Evolutionary conservation across 768 basidiomycete species (phyloP).

Genomic region (Boletus pseudopeckii): DNA sequence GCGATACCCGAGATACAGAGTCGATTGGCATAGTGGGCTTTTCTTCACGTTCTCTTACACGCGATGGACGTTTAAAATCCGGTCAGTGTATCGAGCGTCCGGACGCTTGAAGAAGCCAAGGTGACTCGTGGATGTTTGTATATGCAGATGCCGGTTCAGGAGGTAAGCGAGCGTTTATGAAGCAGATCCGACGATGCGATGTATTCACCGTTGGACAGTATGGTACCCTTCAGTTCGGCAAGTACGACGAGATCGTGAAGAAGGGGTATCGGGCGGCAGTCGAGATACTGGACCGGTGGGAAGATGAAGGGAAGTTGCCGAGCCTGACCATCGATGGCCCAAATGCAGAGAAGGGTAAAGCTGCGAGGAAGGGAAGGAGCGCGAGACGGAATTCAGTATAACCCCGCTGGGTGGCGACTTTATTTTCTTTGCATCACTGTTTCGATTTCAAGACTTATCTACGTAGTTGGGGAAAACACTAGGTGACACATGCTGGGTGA

Average conservation of each 20-base stretch:
- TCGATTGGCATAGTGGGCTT: constrained; percentile 87
- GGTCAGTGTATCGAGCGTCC: constrained; percentile 88
- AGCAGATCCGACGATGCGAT: neutral
- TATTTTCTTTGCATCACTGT: neutral
- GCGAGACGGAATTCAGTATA: constrained; percentile 72
- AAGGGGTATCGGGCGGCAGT: constrained; percentile 76
- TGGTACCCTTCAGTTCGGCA: constrained; percentile 85
- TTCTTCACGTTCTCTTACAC: neutral
- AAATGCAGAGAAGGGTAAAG: constrained; percentile 41
- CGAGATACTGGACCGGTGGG: constrained; percentile 70
- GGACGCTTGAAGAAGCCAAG: constrained; percentile 95
- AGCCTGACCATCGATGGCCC: constrained; percentile 64
- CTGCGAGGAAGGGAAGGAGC: constrained; percentile 64
- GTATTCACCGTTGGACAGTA: constrained; percentile 47
- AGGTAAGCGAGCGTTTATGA: constrained; percentile 45
- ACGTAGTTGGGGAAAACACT: constrained; percentile 8
- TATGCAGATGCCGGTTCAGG: constrained; percentile 92
- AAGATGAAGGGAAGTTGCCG: constrained; percentile 81
- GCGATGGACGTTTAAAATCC: neutral
- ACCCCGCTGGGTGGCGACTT: neutral
- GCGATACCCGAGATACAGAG: constrained; percentile 92
- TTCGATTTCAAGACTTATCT: constrained; percentile 20
- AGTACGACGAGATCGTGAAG: constrained; percentile 84
- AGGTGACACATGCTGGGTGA: constrained; percentile 17
- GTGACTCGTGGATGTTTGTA: constrained; percentile 84